phyloP scores from a whole-genome alignment of 352 stramenopile genomes.

The Globisporangium rhizosaccharum region DNA sequence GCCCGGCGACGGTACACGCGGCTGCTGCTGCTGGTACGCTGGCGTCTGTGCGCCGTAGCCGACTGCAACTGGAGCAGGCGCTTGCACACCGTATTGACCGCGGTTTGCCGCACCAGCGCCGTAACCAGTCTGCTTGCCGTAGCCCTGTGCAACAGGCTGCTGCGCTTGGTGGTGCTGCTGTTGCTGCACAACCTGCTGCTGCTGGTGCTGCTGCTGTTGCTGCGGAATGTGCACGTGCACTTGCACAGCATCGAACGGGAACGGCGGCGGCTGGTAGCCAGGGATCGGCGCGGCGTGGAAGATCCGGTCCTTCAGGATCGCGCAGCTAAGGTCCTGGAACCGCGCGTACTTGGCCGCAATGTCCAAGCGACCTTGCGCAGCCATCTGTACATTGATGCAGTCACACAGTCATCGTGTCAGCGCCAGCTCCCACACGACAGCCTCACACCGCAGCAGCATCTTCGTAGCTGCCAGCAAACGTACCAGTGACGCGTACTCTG shows the following conservation, averaged over 20 bases:
- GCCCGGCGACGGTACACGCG: conserved; percentile 28
- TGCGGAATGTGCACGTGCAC: conserved; percentile 51
- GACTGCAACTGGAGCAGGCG: conserved; percentile 25
- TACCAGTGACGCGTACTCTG: conserved; percentile 87
- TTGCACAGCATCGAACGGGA: conserved; percentile 81
- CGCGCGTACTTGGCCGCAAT: conserved; percentile 92
- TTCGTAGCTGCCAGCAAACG: conserved; percentile 4
- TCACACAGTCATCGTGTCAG: neutral
- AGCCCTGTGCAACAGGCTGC: conserved; percentile 2
- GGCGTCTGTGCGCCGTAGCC: conserved; percentile 28
- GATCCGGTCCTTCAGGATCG: conserved; percentile 84
- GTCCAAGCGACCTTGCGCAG: conserved; percentile 89
- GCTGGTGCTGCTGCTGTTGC: conserved; percentile 45
- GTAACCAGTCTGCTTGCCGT: conserved; percentile 25
- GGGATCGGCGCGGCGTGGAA: conserved; percentile 76
- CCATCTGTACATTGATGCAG: conserved; percentile 51
- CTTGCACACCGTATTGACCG: conserved; percentile 40
- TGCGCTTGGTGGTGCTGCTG: conserved; percentile 21
- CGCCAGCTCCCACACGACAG: conserved; percentile 1
- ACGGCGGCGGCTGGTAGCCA: conserved; percentile 74
- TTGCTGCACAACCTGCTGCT: conserved; percentile 25
- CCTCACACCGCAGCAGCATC: neutral
- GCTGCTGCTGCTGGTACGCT: conserved; percentile 34
- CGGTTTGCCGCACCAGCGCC: conserved; percentile 10
- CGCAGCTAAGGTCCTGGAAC: conserved; percentile 66